Evolutionary conservation across 2,329 filamentous ascomycete species (phyloP).

Genomic region (Phaeoacremonium minimum): DNA sequence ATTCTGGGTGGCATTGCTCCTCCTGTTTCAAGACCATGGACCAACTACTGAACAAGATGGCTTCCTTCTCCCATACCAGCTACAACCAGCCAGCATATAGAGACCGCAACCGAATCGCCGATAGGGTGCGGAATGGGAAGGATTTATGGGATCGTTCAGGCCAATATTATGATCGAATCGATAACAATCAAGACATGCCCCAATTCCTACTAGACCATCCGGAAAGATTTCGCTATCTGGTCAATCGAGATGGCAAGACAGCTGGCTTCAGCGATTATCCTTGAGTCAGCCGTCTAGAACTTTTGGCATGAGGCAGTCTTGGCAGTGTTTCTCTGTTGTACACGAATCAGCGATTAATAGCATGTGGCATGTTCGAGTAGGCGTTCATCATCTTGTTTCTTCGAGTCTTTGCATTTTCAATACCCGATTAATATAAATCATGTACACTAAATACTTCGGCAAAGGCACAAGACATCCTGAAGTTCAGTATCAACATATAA

Average conservation of each 20-base stretch:
- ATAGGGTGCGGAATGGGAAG: constrained; percentile 43
- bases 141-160: constrained; percentile 50
- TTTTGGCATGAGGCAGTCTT: too few relatives aligned
- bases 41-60: constrained; percentile 52
- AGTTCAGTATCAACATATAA: too few relatives aligned
- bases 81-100: constrained; percentile 46
- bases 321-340: too few relatives aligned
- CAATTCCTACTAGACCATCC: constrained; percentile 33
- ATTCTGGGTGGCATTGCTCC: constrained; percentile 59
- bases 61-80: constrained; percentile 49
- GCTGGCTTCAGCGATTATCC: constrained; percentile 46
- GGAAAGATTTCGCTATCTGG: constrained; percentile 38
- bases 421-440: too few relatives aligned
- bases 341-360: too few relatives aligned
- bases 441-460: too few relatives aligned
- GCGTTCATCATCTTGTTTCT: too few relatives aligned
- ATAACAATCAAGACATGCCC: constrained; percentile 49
- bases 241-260: constrained; percentile 37
- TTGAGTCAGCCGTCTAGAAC: too few relatives aligned
- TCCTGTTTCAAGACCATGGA: constrained; percentile 54
- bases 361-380: too few relatives aligned
- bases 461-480: too few relatives aligned
- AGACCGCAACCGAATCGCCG: constrained; percentile 42
- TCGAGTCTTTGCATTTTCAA: too few relatives aligned
- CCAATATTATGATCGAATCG: constrained; percentile 43